Evolutionary conservation across 139 green algal genomes (phyloP).

Genomic region (Astrephomene gubernaculifera): DNA sequence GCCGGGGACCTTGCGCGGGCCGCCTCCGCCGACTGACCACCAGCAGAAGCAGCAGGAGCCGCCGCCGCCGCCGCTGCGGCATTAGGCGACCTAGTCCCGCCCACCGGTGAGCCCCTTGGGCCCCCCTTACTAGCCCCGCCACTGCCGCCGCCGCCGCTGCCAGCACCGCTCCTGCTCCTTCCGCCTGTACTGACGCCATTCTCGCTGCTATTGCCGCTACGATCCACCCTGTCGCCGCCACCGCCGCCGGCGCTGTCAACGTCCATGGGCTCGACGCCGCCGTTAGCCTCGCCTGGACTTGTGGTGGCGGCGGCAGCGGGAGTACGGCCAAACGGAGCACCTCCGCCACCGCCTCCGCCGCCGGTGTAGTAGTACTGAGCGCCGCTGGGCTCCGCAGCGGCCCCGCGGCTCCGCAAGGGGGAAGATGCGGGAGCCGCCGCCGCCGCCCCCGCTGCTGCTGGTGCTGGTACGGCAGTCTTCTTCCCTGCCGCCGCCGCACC

Average conservation of each 20-base stretch:
- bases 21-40: background rate
- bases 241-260: background rate
- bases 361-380: background rate
- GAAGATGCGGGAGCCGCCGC: background rate
- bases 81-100: too few relatives aligned
- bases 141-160: background rate
- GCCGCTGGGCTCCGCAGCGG: background rate
- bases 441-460: background rate
- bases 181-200: background rate
- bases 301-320: background rate
- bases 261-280: background rate
- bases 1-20: background rate
- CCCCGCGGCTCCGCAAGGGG: too few relatives aligned
- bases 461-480: background rate
- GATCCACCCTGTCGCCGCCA: too few relatives aligned
- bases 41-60: too few relatives aligned
- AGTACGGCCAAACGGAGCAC: background rate
- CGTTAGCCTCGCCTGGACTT: background rate
- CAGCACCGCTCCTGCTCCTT: background rate
- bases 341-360: background rate
- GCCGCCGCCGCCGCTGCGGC: background rate
- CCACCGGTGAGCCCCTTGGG: too few relatives aligned
- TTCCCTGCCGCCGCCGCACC: too few relatives aligned
- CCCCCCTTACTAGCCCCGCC: too few relatives aligned
- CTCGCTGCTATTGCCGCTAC: too few relatives aligned